Conservation (phyloP, 2,329 filamentous ascomycete genomes). For the Aspergillus tamarii region DNA sequence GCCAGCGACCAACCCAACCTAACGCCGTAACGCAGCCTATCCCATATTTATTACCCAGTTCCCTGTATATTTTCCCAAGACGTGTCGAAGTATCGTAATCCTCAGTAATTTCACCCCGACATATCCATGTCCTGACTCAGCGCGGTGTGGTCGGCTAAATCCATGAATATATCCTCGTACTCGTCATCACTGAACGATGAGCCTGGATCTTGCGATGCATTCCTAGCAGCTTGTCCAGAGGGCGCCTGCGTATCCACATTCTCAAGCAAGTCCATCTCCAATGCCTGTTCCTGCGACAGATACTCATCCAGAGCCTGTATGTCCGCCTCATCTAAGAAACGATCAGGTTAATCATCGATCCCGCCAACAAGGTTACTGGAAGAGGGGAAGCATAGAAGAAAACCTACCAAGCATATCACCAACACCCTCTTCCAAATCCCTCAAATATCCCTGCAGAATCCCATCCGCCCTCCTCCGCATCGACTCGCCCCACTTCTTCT, state of each 20-base stretch:
- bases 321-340: conserved; percentile 30
- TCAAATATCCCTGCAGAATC: conserved; percentile 19
- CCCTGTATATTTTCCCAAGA: neutral
- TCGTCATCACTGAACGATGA: conserved; percentile 56
- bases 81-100: neutral
- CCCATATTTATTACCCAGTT: neutral
- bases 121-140: conserved; percentile 44
- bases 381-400: neutral
- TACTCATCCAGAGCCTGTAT: conserved; percentile 39
- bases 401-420: conserved; percentile 31
- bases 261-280: conserved; percentile 35
- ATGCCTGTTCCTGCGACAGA: conserved; percentile 37
- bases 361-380: neutral
- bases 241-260: conserved; percentile 4
- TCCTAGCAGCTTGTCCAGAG: neutral
- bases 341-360: conserved; percentile 12
- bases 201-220: neutral
- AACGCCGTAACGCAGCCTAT: conserved; percentile 5
- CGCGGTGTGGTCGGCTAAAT: conserved; percentile 53
- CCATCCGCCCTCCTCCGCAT: conserved; percentile 40
- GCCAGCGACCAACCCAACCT: conserved; percentile 5
- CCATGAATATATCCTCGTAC: conserved; percentile 67
- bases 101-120: neutral
- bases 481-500: conserved; percentile 42
- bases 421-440: conserved; percentile 27